These are phyloP conservation scores for Leptosphaerulina australis DNA, from an alignment of 2,329 filamentous ascomycete species.

Conservation along the genomic window DNA sequence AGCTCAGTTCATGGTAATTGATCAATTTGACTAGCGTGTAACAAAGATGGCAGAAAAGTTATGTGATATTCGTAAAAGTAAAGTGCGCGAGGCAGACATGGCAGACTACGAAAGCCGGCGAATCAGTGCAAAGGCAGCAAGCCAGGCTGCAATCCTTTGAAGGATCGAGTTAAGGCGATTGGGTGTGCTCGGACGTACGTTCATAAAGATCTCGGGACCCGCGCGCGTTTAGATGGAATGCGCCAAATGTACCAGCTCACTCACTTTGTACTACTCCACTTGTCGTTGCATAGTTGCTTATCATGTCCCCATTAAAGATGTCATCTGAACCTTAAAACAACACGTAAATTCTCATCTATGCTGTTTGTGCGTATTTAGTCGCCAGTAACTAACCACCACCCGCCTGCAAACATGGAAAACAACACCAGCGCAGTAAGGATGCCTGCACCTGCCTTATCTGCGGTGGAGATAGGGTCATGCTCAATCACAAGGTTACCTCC, in stretches of 20 bases:
- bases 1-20: neutral
- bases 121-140: too few species aligned
- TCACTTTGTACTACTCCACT: too few species aligned
- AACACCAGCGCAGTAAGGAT: conserved; percentile 67
- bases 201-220: neutral
- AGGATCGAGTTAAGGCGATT: too few species aligned
- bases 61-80: neutral
- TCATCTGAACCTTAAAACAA: neutral
- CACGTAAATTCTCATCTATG: conserved; percentile 6
- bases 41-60: neutral
- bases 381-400: conserved; percentile 55
- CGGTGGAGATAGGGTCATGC: conserved; percentile 55
- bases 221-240: neutral
- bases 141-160: too few species aligned
- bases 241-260: too few species aligned
- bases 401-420: conserved; percentile 59
- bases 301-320: too few species aligned
- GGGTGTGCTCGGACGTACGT: neutral
- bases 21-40: neutral
- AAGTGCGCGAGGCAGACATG: conserved; percentile 1
- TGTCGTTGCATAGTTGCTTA: too few species aligned
- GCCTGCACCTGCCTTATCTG: conserved; percentile 70
- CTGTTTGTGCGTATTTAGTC: too few species aligned
- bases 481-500: conserved; percentile 31
- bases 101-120: neutral